Evolutionary conservation across 139 green algal genomes (phyloP).

Genomic region (Diplosphaera chodatii): DNA sequence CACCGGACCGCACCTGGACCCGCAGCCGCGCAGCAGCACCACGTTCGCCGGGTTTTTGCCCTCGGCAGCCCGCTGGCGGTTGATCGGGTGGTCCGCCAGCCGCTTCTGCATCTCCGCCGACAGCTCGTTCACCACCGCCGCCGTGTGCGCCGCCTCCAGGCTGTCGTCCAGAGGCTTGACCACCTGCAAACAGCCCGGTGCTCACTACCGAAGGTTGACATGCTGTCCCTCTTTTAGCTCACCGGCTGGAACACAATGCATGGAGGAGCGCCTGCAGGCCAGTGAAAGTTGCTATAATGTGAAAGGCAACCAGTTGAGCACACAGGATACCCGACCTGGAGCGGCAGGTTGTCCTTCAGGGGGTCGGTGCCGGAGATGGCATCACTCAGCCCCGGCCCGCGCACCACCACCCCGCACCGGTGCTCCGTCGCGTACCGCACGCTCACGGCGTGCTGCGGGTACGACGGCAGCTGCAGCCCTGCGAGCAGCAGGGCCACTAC

Average conservation of each 20-base stretch:
- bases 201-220: too few relatives aligned
- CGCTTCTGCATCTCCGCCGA: slow-evolving; percentile 43
- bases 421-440: slow-evolving; percentile 94
- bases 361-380: slow-evolving; percentile 82
- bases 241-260: too few relatives aligned
- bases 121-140: slow-evolving; percentile 70
- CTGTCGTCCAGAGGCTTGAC: slow-evolving; percentile 42
- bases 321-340: too few relatives aligned
- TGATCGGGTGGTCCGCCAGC: slow-evolving; percentile 68
- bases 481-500: too few relatives aligned
- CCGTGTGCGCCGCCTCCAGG: slow-evolving; percentile 53
- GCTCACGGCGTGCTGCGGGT: slow-evolving; percentile 62
- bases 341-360: slow-evolving; percentile 77
- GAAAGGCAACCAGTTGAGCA: too few relatives aligned
- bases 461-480: slow-evolving; percentile 66
- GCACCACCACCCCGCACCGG: slow-evolving; percentile 83
- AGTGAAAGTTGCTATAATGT: too few relatives aligned
- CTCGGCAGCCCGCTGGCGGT: slow-evolving; percentile 42
- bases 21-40: slow-evolving; percentile 84
- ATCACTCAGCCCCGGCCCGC: slow-evolving; percentile 69
- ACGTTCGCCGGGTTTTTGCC: slow-evolving; percentile 73
- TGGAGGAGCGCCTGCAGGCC: too few relatives aligned
- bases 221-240: too few relatives aligned
- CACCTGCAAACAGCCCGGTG: slow-evolving; percentile 5
- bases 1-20: slow-evolving; percentile 33